phyloP scores from a whole-genome alignment of 169 alveolate genomes.

The Perkinsus chesapeaki region DNA sequence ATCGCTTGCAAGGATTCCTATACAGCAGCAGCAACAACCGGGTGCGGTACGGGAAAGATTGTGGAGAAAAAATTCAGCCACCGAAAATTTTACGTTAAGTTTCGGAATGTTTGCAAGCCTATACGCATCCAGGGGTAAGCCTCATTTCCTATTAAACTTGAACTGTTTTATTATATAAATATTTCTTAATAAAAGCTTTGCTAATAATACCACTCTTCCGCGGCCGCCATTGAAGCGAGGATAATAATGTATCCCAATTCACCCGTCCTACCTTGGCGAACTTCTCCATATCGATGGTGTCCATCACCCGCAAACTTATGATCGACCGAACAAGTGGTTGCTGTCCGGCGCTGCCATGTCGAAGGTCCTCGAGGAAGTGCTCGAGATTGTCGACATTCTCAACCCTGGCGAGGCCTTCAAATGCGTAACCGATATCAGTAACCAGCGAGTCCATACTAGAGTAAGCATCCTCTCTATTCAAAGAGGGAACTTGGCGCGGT shows the following conservation, averaged over 20 bases:
- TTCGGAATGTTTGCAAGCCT: too few relatives aligned
- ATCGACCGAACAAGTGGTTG: neutral
- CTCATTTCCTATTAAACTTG: too few relatives aligned
- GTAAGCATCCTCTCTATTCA: neutral
- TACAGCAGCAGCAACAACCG: too few relatives aligned
- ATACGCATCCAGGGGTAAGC: too few relatives aligned
- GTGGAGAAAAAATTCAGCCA: too few relatives aligned
- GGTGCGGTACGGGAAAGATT: too few relatives aligned
- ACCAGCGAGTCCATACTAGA: neutral
- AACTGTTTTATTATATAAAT: too few relatives aligned
- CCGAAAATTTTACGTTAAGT: too few relatives aligned
- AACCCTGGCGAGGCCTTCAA: neutral
- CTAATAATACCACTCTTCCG: too few relatives aligned
- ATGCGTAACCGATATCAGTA: neutral
- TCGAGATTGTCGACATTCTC: neutral
- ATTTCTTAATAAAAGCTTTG: too few relatives aligned
- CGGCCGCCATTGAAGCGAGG: too few relatives aligned
- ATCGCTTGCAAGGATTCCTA: neutral
- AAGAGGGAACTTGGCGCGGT: neutral
- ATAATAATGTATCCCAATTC: too few relatives aligned
- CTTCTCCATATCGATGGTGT: neutral
- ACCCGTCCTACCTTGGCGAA: neutral
- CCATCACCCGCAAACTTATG: neutral
- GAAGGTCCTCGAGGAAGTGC: neutral
- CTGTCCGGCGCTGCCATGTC: neutral